Conservation (phyloP, 148 eudicot genomes). For the Linanthus parryae region DNA sequence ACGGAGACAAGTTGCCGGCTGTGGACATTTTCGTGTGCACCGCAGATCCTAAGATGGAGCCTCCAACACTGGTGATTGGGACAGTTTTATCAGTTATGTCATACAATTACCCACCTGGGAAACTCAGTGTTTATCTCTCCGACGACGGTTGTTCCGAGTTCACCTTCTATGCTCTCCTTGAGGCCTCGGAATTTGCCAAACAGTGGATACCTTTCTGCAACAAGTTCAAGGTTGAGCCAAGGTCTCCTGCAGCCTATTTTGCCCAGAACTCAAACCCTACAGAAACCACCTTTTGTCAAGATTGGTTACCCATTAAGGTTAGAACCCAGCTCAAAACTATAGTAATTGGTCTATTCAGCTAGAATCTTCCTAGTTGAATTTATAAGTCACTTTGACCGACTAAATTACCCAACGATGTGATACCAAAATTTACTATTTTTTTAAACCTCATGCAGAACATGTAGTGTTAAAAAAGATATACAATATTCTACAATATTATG, state of each 20-base stretch:
- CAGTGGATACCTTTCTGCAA: conserved; percentile 45
- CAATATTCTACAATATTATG: no score
- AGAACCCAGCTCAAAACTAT: not conserved
- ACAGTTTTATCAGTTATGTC: conserved; percentile 36
- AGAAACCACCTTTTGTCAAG: conserved; percentile 7
- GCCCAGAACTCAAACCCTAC: not conserved
- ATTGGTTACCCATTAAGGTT: conserved; percentile 28
- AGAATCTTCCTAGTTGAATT: no score
- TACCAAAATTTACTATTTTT: not conserved
- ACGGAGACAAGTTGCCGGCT: conserved; percentile 20
- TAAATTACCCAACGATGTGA: not conserved
- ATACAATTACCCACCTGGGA: conserved; percentile 30
- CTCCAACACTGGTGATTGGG: conserved; percentile 33
- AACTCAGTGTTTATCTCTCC: conserved; percentile 31
- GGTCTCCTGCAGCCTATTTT: conserved; percentile 30
- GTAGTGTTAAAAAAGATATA: no score
- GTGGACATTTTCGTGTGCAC: conserved; percentile 41
- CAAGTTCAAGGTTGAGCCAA: conserved; percentile 32
- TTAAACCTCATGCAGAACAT: no score
- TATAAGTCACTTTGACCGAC: not conserved
- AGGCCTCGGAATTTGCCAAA: conserved; percentile 36
- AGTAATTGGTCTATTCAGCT: no score
- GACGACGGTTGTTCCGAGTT: conserved; percentile 43
- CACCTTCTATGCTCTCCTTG: conserved; percentile 42
- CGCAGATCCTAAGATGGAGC: conserved; percentile 35